phyloP scores from a whole-genome alignment of 352 stramenopile species.

The Phytophthora ohioensis region DNA sequence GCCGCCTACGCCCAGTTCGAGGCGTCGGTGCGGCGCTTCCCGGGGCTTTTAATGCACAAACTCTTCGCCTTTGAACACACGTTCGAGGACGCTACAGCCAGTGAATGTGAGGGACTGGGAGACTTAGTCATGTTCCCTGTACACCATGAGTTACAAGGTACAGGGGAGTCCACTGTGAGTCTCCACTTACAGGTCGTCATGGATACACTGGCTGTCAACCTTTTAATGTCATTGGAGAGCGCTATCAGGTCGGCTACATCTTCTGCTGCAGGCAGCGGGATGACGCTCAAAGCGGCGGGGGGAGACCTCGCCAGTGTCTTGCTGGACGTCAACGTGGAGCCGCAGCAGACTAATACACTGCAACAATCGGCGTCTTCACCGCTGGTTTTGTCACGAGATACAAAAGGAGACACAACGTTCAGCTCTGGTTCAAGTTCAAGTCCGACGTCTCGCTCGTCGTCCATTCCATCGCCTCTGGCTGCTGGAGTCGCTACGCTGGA shows the following conservation, averaged over 20 bases:
- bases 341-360: constrained; percentile 34
- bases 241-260: constrained; percentile 68
- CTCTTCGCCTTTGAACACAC: constrained; percentile 88
- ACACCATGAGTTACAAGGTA: constrained; percentile 68
- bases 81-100: constrained; percentile 67
- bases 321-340: constrained; percentile 82
- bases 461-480: constrained; percentile 47
- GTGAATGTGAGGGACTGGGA: constrained; percentile 62
- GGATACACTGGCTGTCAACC: constrained; percentile 82
- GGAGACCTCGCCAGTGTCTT: constrained; percentile 56
- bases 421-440: constrained; percentile 21
- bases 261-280: constrained; percentile 36
- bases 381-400: constrained; percentile 36
- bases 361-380: constrained; percentile 36
- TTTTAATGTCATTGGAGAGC: constrained; percentile 86
- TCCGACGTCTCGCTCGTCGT: constrained; percentile 33
- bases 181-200: constrained; percentile 85
- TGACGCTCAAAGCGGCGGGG: constrained; percentile 14
- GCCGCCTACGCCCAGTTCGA: constrained; percentile 76
- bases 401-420: constrained; percentile 15
- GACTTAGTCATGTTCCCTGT: constrained; percentile 89
- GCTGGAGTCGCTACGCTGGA: constrained; percentile 46
- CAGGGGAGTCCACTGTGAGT: constrained; percentile 77
- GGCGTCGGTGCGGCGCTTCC: constrained; percentile 70
- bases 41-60: constrained; percentile 76